Conservation (phyloP, 2,329 filamentous ascomycete species). For the Tothia fuscella region DNA sequence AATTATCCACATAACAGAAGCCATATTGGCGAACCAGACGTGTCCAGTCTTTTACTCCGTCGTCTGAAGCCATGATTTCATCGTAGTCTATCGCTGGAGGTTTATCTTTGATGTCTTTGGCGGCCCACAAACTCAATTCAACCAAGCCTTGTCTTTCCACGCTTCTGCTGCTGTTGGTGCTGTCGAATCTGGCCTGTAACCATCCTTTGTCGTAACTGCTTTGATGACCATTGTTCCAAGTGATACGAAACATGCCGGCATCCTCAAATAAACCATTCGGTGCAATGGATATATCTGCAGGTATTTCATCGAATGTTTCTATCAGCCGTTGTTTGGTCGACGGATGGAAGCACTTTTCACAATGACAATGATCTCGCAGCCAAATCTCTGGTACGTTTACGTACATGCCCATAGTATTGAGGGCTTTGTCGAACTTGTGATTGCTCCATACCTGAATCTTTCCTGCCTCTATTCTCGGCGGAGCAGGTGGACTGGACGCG, state of each 20-base stretch:
- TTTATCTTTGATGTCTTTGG: conserved; percentile 23
- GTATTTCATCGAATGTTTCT: conserved; percentile 48
- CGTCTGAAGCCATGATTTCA: conserved; percentile 46
- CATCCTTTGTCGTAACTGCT: conserved; percentile 57
- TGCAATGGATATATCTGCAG: conserved; percentile 1
- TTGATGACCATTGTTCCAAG: conserved; percentile 48
- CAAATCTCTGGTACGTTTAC: background rate
- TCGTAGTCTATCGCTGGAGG: conserved; percentile 51
- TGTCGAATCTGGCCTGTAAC: conserved; percentile 26
- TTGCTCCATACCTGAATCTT: too few species aligned
- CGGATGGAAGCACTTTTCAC: conserved; percentile 52
- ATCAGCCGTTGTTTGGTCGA: conserved; percentile 58
- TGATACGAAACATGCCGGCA: conserved; percentile 14
- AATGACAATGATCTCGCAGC: conserved; percentile 60
- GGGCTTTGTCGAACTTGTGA: too few species aligned
- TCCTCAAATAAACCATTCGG: conserved; percentile 8
- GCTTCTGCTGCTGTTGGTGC: conserved; percentile 21
- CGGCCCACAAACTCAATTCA: conserved; percentile 23
- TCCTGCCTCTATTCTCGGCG: too few species aligned
- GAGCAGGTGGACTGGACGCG: too few species aligned
- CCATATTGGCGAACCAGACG: conserved; percentile 54
- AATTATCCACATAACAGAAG: conserved; percentile 63
- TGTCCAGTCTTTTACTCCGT: conserved; percentile 50
- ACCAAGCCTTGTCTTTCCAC: conserved; percentile 27
- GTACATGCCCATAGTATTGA: too few species aligned